Evolutionary conservation across 164 flowering plant genomes (phyloP), one percentile per base, ranked within the genome.

Genomic region (Aristolochia californica): DNA sequence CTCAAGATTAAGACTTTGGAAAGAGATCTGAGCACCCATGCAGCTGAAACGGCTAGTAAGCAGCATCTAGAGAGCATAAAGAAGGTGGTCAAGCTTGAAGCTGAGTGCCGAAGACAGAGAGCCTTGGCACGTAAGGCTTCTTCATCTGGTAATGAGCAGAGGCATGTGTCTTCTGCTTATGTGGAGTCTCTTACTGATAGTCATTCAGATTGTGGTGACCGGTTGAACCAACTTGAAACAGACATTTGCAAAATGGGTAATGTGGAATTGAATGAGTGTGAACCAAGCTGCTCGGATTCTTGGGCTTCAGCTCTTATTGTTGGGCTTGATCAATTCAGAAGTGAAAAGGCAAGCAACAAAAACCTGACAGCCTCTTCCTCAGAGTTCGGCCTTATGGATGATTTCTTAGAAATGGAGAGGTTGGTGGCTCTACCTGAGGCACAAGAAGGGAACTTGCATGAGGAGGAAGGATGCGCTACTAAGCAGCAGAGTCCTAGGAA

Each of bases 391-490:
- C 79, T 93, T 49, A 83, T 93, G 97, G 97, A 89, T 64, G 99
- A 89, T 79, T 93, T 93, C 70, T 82, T 89, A 53, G 99, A 93
- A 66, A 89, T 89, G 91, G 99, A 93, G 73, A 75, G 80, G 47
- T 79, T 89, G 61, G 97, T 81, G 48, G 77, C 88, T 30, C 56
- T 82, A 68, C 87, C 80, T 13, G 80, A 80, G 24, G 55, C 66
- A 28, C 61, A 64, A 59, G 69, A 48, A 59, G 59, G 57, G 66
- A 62, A 62, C 38, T 24, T 20, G 62, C 48, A 27, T 48, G 34
- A 22, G 55, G 72, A 60, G 45, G 34, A 68, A 27, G 62, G 72
- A 66, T 48, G 62, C 55, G 61, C 57, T 71, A 50, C 66, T n/a
- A 58, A 63, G 43, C 64, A 62, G 45, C 25, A 57, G 0, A 34